phyloP scores from a whole-genome alignment of 2,329 filamentous ascomycete species.

The Neofusicoccum laricinum region DNA sequence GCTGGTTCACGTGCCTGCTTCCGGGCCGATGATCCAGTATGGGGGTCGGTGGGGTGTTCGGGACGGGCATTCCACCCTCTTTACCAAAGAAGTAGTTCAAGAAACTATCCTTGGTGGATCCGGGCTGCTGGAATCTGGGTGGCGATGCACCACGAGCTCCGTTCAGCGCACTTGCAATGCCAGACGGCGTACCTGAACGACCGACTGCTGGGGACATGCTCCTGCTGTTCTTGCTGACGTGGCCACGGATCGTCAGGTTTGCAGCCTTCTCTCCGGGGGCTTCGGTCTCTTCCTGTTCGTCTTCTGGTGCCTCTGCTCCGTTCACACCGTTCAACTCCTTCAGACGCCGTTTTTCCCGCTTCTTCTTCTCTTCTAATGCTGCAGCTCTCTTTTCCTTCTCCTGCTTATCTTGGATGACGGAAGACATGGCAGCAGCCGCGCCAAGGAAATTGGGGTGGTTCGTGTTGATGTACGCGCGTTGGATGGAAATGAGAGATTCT shows the following conservation, averaged over 20 bases:
- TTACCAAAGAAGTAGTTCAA: conserved; percentile 99
- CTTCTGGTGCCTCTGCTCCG: conserved; percentile 65
- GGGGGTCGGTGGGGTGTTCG: conserved; percentile 26
- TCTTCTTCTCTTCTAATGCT: conserved; percentile 73
- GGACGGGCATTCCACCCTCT: conserved; percentile 62
- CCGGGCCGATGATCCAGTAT: conserved; percentile 34
- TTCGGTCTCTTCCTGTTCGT: conserved; percentile 52
- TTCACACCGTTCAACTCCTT: conserved; percentile 80
- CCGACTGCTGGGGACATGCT: conserved; percentile 81
- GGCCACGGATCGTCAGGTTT: conserved; percentile 59
- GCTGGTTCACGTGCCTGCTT: conserved; percentile 72
- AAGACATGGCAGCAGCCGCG: conserved; percentile 94
- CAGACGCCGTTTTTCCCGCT: conserved; percentile 75
- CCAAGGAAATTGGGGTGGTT: conserved; percentile 99
- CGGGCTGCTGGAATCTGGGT: conserved; percentile 54
- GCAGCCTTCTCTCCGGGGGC: conserved; percentile 53
- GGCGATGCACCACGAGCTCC: conserved; percentile 62
- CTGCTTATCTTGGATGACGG: conserved; percentile 91
- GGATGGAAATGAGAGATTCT: conserved; percentile 94
- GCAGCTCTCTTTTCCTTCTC: conserved; percentile 79
- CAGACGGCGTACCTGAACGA: conserved; percentile 56
- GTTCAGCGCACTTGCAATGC: conserved; percentile 66
- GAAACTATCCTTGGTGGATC: conserved; percentile 77
- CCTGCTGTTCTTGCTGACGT: conserved; percentile 60
- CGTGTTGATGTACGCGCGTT: conserved; percentile 98